These are phyloP conservation scores for Eragrostis curvula DNA, from an alignment of 176 grass and related monocot genomes.

Conservation along the genomic window DNA sequence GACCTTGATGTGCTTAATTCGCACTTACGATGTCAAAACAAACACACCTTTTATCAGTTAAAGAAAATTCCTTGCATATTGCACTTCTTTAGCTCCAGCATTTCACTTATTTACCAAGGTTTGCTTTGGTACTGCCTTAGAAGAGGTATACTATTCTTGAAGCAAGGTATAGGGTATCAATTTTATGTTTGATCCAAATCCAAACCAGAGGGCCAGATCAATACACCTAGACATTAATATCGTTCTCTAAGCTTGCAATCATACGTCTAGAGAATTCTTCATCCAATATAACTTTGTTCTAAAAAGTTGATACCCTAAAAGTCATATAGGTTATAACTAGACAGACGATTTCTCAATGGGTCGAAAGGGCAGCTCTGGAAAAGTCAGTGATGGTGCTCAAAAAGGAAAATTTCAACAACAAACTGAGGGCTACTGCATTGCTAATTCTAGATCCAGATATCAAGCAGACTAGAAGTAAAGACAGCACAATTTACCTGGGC, in stretches of 20 bases:
- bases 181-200: not conserved
- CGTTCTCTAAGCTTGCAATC: constrained; percentile 6
- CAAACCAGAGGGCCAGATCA: not conserved
- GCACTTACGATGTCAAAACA: not conserved
- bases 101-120: not conserved
- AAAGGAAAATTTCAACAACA: constrained; percentile 18
- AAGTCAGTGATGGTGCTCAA: constrained; percentile 6
- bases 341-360: not conserved
- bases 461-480: constrained; percentile 11
- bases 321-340: not conserved
- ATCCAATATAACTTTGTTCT: not conserved
- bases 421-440: not conserved
- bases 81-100: not conserved
- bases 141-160: not conserved
- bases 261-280: not conserved
- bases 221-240: constrained; percentile 13
- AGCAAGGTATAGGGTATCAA: not conserved
- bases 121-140: not conserved
- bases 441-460: not conserved
- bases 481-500: constrained; percentile 67
- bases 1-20: constrained; percentile 5
- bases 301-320: not conserved
- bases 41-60: not conserved
- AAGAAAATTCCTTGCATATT: not conserved
- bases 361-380: not conserved